A percentile compares a stretch with the other conserved stretches of the same genome.
These are phyloP conservation scores for Posidonia australis DNA, from an alignment of 106 monocot genomes.

Conservation along the genomic window DNA sequence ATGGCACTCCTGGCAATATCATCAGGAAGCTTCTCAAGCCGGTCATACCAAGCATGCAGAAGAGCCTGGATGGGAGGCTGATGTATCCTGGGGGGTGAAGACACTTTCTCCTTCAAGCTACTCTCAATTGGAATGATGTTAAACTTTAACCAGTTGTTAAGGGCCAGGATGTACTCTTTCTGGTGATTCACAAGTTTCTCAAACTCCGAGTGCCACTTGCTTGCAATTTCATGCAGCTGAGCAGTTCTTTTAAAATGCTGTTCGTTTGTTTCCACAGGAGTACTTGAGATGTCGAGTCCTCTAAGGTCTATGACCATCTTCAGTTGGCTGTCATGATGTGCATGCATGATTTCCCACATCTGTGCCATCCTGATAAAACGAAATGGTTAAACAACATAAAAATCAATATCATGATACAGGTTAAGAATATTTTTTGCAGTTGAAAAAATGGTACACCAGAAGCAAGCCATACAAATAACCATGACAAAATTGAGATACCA, in stretches of 20 bases:
- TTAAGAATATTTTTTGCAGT: not conserved
- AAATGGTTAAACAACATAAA: not conserved
- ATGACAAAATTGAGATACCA: no score
- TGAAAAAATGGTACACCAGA: not conserved
- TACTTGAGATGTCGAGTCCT: conserved; percentile 28
- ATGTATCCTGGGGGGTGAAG: conserved; percentile 27
- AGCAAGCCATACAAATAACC: no score
- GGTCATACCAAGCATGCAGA: conserved; percentile 63
- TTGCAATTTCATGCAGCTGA: conserved; percentile 36
- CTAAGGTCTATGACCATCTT: conserved; percentile 30
- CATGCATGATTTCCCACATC: conserved; percentile 75
- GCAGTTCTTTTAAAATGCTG: conserved; percentile 32
- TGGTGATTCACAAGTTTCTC: conserved; percentile 56
- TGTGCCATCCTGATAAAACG: conserved; percentile 45
- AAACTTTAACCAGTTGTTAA: conserved; percentile 64
- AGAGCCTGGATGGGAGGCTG: conserved; percentile 45
- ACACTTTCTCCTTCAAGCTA: conserved; percentile 59
- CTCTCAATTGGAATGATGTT: conserved; percentile 79
- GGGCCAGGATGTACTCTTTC: conserved; percentile 54
- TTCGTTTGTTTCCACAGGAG: conserved; percentile 50
- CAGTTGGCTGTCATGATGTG: conserved; percentile 43
- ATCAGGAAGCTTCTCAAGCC: conserved; percentile 53
- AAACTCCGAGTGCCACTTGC: conserved; percentile 45
- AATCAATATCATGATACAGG: not conserved
- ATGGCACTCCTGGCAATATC: conserved; percentile 40